Evolutionary conservation across 352 stramenopile genomes (phyloP).

Genomic region (Paralagenidium karlingii): DNA sequence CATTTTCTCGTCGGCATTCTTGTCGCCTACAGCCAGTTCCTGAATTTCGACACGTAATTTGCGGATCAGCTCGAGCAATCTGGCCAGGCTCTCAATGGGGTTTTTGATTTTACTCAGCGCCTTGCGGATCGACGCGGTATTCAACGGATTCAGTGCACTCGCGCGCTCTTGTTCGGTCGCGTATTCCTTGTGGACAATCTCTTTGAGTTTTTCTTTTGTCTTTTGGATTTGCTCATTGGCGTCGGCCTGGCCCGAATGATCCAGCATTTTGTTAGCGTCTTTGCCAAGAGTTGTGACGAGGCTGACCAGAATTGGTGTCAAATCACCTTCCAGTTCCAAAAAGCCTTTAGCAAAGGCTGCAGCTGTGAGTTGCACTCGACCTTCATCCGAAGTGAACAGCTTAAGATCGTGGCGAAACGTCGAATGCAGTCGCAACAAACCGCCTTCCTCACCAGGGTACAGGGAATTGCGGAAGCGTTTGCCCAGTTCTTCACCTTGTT

Average conservation of each 20-base stretch:
- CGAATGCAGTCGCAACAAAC: conserved; percentile 96
- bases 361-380: conserved; percentile 98
- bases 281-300: conserved; percentile 81
- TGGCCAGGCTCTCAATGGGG: conserved; percentile 50
- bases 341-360: conserved; percentile 99
- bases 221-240: conserved; percentile 86
- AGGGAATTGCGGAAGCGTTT: conserved; percentile 84
- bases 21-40: conserved; percentile 43
- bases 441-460: conserved; percentile 85
- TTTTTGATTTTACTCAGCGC: conserved; percentile 76
- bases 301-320: conserved; percentile 98
- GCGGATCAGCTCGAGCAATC: conserved; percentile 64
- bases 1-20: conserved; percentile 73
- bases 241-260: conserved; percentile 96
- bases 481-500: conserved; percentile 92
- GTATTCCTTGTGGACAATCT: conserved; percentile 81
- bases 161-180: conserved; percentile 48
- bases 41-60: conserved; percentile 70
- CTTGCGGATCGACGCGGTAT: conserved; percentile 62
- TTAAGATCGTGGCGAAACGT: conserved; percentile 99
- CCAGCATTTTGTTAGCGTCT: conserved; percentile 95
- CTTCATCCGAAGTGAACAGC: conserved; percentile 99
- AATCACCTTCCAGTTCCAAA: conserved; percentile 96
- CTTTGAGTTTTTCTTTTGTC: conserved; percentile 83
- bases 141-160: conserved; percentile 46